A percentile compares a stretch with the other conserved stretches of the same genome.
Conservation (phyloP, 2,329 filamentous ascomycete genomes). For the Fusarium brevicatenulatum region DNA sequence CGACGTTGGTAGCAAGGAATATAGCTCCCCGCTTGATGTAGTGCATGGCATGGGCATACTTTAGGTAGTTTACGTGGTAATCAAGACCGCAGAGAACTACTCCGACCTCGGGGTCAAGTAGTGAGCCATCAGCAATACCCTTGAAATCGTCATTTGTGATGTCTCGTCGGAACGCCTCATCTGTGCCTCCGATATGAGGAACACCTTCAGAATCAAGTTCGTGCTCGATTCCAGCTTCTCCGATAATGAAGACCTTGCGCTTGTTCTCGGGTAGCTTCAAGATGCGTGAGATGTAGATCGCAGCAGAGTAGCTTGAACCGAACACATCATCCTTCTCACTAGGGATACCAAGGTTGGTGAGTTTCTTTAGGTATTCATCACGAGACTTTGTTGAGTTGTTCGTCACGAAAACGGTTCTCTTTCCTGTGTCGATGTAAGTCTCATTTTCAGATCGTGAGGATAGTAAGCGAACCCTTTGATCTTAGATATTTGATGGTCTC, state of each 20-base stretch:
- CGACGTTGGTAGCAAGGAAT: constrained; percentile 93
- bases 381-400: constrained; percentile 99
- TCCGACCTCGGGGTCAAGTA: constrained; percentile 88
- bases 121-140: constrained; percentile 76
- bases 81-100: constrained; percentile 91
- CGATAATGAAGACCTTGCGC: constrained; percentile 94
- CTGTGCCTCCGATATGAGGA: constrained; percentile 85
- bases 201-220: constrained; percentile 85
- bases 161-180: constrained; percentile 79
- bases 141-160: constrained; percentile 84
- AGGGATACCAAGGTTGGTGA: constrained; percentile 82
- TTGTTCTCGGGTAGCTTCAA: constrained; percentile 80
- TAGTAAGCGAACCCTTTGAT: constrained; percentile 71
- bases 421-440: constrained; percentile 65
- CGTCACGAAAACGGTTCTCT: constrained; percentile 93
- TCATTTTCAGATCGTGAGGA: constrained; percentile 2
- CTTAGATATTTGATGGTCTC: constrained; percentile 88
- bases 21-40: constrained; percentile 84
- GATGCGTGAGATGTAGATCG: constrained; percentile 95
- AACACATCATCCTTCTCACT: constrained; percentile 90
- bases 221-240: constrained; percentile 89
- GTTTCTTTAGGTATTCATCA: constrained; percentile 90
- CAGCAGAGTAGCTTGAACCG: constrained; percentile 92
- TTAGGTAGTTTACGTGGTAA: constrained; percentile 95
- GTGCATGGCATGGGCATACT: constrained; percentile 84